phyloP scores from a whole-genome alignment of 257 asterid genomes.

The Perilla frutescens region DNA sequence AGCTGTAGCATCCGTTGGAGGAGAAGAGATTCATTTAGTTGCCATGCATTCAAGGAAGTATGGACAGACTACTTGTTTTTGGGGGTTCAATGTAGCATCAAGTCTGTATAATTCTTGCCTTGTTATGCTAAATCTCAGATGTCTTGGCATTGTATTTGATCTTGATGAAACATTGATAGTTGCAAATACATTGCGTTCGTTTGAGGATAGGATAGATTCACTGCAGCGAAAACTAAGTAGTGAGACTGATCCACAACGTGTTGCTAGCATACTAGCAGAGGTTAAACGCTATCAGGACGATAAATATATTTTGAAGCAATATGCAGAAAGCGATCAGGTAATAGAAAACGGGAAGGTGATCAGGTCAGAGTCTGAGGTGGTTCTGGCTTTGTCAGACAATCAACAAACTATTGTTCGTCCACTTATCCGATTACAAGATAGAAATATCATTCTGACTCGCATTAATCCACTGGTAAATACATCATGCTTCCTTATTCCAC shows the following conservation, averaged over 20 bases:
- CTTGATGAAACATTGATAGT: slow-evolving; percentile 96
- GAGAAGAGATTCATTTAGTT: slow-evolving; percentile 85
- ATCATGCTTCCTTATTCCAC: slow-evolving; percentile 8
- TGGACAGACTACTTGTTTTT: slow-evolving; percentile 74
- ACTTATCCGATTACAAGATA: slow-evolving; percentile 81
- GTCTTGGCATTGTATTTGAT: slow-evolving; percentile 97
- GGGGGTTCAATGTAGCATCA: slow-evolving; percentile 80
- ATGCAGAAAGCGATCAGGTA: slow-evolving; percentile 91
- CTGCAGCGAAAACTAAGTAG: slow-evolving; percentile 74
- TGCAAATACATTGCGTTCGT: slow-evolving; percentile 95
- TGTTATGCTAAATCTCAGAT: slow-evolving; percentile 87
- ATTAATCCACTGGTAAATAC: slow-evolving; percentile 79
- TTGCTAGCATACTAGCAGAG: slow-evolving; percentile 78
- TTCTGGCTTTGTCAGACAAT: slow-evolving; percentile 79
- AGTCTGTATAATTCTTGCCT: slow-evolving; percentile 83
- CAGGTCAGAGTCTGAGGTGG: slow-evolving; percentile 86
- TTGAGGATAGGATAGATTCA: slow-evolving; percentile 90
- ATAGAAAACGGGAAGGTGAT: slow-evolving; percentile 78
- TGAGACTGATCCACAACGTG: slow-evolving; percentile 87
- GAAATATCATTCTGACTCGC: slow-evolving; percentile 90
- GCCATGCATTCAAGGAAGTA: slow-evolving; percentile 85
- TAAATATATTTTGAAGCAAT: slow-evolving; percentile 82
- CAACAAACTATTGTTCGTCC: slow-evolving; percentile 92
- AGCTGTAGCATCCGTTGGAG: slow-evolving; percentile 74
- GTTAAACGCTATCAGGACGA: slow-evolving; percentile 92